These are phyloP conservation scores for Paspalum notatum DNA, from an alignment of 176 grass and related monocot species.

Conservation along the genomic window DNA sequence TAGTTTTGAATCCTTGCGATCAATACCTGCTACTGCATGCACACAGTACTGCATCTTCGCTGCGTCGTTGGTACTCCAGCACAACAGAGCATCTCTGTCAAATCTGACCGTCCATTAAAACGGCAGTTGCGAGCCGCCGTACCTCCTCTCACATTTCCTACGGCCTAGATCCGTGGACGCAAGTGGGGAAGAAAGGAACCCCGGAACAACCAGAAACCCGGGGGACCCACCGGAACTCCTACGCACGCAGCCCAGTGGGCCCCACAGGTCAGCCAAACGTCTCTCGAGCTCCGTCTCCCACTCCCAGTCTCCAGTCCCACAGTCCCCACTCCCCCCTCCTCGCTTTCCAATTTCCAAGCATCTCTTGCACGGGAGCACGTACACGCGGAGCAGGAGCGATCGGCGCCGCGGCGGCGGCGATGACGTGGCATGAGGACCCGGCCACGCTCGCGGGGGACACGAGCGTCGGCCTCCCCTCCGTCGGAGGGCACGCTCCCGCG, in stretches of 20 bases:
- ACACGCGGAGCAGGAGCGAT: constrained; percentile 17
- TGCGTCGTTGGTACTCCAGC: too few relatives aligned
- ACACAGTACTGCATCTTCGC: too few relatives aligned
- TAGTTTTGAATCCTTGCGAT: too few relatives aligned
- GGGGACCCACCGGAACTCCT: constrained; percentile 19
- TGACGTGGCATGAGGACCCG: constrained; percentile 93
- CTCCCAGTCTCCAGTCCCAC: constrained; percentile 35
- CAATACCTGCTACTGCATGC: too few relatives aligned
- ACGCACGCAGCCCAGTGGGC: not conserved
- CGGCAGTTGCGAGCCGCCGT: not conserved
- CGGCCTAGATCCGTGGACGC: constrained; percentile 6
- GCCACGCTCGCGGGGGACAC: constrained; percentile 55
- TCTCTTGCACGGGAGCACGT: not conserved
- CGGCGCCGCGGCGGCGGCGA: constrained; percentile 55
- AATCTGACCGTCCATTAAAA: constrained; percentile 19
- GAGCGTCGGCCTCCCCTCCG: constrained; percentile 43
- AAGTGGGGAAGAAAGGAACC: constrained; percentile 45
- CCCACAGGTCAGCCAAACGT: constrained; percentile 13
- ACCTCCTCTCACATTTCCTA: constrained; percentile 6
- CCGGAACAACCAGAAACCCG: not conserved
- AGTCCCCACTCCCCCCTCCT: not conserved
- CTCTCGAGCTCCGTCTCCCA: not conserved
- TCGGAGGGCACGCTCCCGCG: not conserved
- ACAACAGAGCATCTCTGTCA: not conserved
- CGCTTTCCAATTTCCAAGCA: constrained; percentile 27